A percentile compares a stretch with the other conserved stretches of the same genome.
Evolutionary conservation across 495 filamentous ascomycete genomes (phyloP).

Genomic region (Jackrogersella minutella): DNA sequence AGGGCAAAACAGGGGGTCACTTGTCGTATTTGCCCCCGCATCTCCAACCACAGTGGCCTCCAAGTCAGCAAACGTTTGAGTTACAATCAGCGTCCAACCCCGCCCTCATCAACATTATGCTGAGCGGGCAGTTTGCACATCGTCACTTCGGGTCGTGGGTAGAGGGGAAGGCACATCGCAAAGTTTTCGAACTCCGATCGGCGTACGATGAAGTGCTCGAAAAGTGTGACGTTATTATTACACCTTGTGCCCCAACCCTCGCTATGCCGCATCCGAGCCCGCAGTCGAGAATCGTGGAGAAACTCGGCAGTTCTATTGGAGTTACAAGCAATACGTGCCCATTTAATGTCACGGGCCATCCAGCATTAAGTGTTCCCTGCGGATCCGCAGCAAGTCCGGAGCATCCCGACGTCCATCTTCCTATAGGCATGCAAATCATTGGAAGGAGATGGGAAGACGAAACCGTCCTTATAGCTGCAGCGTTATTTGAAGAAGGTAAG

Average conservation of each 20-base stretch:
- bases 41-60: conserved; percentile 8
- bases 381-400: conserved; percentile 54
- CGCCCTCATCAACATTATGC: conserved; percentile 54
- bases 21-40: conserved; percentile 13
- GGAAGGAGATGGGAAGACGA: conserved; percentile 56
- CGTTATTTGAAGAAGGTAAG: conserved; percentile 12
- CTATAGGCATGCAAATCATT: conserved; percentile 64
- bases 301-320: conserved; percentile 51
- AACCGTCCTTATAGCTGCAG: conserved; percentile 45
- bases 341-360: conserved; percentile 66
- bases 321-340: conserved; percentile 61
- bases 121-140: conserved; percentile 45
- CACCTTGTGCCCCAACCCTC: conserved; percentile 54
- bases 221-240: conserved; percentile 54
- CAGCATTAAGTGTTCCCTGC: conserved; percentile 60
- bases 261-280: conserved; percentile 44
- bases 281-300: conserved; percentile 9
- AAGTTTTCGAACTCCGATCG: conserved; percentile 53
- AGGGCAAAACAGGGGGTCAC: conserved; percentile 50
- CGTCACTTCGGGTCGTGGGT: conserved; percentile 40
- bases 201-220: conserved; percentile 51
- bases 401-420: conserved; percentile 46
- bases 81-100: conserved; percentile 56
- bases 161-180: conserved; percentile 53
- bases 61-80: conserved; percentile 45